Evolutionary conservation across 169 alveolate species (phyloP), one percentile per base, ranked within the genome.

Genomic region (Plasmodium vivax): DNA sequence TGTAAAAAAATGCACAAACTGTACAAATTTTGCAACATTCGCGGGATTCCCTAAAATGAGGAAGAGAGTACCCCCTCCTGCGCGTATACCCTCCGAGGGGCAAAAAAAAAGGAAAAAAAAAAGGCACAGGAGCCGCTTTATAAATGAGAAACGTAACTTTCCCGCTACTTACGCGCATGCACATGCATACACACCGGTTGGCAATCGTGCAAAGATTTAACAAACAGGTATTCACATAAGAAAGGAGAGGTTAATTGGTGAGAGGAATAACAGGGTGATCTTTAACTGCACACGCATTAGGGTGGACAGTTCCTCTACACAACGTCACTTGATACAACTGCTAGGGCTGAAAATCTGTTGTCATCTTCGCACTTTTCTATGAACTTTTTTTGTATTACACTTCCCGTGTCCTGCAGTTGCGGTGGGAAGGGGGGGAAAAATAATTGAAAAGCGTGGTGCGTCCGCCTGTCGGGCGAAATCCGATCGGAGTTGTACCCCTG

Each of bases 271-370:
- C n/a, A n/a, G n/a, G 56, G 56, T 45, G 56, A 45, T 45, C 30
- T 62, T 27, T 8, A 16, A 4, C 14, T 1, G 14, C 0, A 62
- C 34, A 27, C 19, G 36, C 14, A 19, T 19, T 62, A 3, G 14
- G 1, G 34, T 62, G 75, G 14, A 6, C 0, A 62, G 19, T 3
- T 45, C 62, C 10, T 83, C 71, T 54, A 80, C n/a, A 58, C 79
- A 27, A 9, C 30, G 32, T 71, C 54, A 47, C 41, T 84, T 43
- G 93, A 34, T 4, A 84, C 83, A 4, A 84, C 68, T 71, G 93
- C 93, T 45, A 84, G 32, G 47, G 93, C 93, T 23, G 93, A 84
- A 84, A 84, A 84, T 43, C 93, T 84, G 74, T 72, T 41, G 62
- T 74, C 83, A 23, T 45, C 84, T 71, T 43, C 3, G 19, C 83